These are phyloP conservation scores for Bolboschoenus planiculmis DNA, from an alignment of 176 grass and related monocot genomes.

Conservation along the genomic window DNA sequence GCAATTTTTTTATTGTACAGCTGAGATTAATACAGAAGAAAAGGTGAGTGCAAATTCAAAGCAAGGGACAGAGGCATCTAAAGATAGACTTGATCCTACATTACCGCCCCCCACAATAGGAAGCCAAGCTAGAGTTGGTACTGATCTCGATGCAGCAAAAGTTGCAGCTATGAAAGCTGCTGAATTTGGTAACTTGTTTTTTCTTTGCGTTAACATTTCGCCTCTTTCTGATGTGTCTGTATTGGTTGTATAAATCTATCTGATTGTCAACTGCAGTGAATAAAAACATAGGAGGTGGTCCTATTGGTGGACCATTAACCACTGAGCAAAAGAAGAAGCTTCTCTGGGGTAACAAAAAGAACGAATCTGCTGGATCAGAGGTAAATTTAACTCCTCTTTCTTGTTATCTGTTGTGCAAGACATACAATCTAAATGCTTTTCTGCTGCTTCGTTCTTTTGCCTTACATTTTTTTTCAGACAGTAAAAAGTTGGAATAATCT, in stretches of 20 bases:
- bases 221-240: background rate
- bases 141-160: conserved; percentile 73
- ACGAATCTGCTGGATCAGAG: conserved; percentile 44
- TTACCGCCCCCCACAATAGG: conserved; percentile 7
- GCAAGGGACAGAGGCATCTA: conserved; percentile 5
- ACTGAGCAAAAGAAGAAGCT: conserved; percentile 91
- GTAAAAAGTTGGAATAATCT: conserved; percentile 74
- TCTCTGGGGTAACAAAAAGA: conserved; percentile 96
- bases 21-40: conserved; percentile 22
- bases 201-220: background rate
- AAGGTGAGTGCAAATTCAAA: conserved; percentile 22
- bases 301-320: conserved; percentile 46
- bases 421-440: background rate
- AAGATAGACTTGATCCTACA: conserved; percentile 13
- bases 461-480: conserved; percentile 36
- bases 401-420: background rate
- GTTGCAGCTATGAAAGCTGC: conserved; percentile 85
- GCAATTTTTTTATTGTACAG: background rate
- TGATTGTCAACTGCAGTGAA: conserved; percentile 46
- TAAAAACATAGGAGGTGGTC: conserved; percentile 66
- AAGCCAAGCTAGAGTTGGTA: conserved; percentile 21
- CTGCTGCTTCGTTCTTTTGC: background rate
- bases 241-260: background rate
- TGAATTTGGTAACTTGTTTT: conserved; percentile 52
- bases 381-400: conserved; percentile 30